Evolutionary conservation across 2,329 filamentous ascomycete genomes (phyloP).

Genomic region (Penicillium thymicola): DNA sequence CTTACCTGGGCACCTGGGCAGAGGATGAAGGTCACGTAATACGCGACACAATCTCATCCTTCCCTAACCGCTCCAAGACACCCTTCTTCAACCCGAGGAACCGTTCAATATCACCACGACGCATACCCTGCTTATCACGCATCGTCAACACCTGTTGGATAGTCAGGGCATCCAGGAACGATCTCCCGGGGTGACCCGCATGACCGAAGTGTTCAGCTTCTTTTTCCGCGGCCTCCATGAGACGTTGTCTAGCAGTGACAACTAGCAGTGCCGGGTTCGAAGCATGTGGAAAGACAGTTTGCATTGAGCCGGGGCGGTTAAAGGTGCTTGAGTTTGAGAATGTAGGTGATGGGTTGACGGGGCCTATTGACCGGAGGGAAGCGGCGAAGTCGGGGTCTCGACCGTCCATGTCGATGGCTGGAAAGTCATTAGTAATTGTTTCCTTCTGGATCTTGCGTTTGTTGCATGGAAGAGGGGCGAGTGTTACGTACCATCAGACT

Average conservation of each 20-base stretch:
- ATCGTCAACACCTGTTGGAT: slow-evolving; percentile 49
- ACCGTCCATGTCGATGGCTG: slow-evolving; percentile 59
- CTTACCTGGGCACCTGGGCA: not conserved
- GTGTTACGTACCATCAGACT: slow-evolving; percentile 33
- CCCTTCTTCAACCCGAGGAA: slow-evolving; percentile 45
- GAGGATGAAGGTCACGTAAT: slow-evolving; percentile 10
- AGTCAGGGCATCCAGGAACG: slow-evolving; percentile 50
- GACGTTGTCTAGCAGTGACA: slow-evolving; percentile 50
- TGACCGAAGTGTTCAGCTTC: slow-evolving; percentile 52
- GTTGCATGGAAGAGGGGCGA: not conserved
- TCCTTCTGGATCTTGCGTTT: not conserved
- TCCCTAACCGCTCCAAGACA: slow-evolving; percentile 40
- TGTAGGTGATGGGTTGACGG: slow-evolving; percentile 57
- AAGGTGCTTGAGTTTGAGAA: slow-evolving; percentile 55
- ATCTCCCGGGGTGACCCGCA: slow-evolving; percentile 38
- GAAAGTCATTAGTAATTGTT: slow-evolving; percentile 1
- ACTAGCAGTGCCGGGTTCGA: slow-evolving; percentile 56
- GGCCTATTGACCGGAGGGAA: slow-evolving; percentile 67
- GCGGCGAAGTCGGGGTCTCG: slow-evolving; percentile 68
- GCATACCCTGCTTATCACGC: slow-evolving; percentile 44
- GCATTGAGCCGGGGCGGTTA: slow-evolving; percentile 28
- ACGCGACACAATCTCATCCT: slow-evolving; percentile 32
- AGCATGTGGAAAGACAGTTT: slow-evolving; percentile 36
- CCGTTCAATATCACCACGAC: slow-evolving; percentile 43
- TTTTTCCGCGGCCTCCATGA: slow-evolving; percentile 52